Percentiles rank a stretch among this genome's conserved stretches.
Evolutionary conservation across 1,139 yeast species (phyloP).

Genomic region (Saccharomyces hybrid): DNA sequence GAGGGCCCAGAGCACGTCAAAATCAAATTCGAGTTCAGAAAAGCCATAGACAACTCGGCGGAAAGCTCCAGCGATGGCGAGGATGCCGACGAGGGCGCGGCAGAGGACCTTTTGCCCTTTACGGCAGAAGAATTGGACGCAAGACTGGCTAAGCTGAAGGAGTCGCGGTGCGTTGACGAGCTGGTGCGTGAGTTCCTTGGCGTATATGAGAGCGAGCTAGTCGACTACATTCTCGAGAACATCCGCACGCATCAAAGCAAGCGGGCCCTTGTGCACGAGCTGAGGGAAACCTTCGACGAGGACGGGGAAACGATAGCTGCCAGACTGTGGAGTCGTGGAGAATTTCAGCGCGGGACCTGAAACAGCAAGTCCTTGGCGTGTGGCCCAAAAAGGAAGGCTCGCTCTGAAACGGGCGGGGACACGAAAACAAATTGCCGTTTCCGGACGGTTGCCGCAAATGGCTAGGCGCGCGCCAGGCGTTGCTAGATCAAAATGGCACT

Average conservation of each 20-base stretch:
- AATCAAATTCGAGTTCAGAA: conserved; percentile 22
- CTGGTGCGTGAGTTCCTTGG: conserved; percentile 29
- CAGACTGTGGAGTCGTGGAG: conserved; percentile 21
- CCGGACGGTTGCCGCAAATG: neutral
- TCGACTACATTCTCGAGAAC: conserved; percentile 28
- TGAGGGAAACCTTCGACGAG: conserved; percentile 30
- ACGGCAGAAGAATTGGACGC: conserved; percentile 13
- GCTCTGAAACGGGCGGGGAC: conserved; percentile 1
- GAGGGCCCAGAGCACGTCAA: conserved; percentile 10
- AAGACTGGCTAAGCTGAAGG: conserved; percentile 13
- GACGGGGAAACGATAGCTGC: conserved; percentile 26
- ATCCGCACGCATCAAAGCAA: conserved; percentile 22
- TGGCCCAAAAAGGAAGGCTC: neutral
- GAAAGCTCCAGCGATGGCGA: conserved; percentile 2
- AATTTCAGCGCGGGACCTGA: conserved; percentile 1
- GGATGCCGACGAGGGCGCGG: neutral
- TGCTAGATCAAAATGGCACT: neutral
- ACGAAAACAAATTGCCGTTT: neutral
- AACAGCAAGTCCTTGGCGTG: neutral
- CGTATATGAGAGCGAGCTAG: conserved; percentile 29
- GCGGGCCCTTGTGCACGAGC: conserved; percentile 20
- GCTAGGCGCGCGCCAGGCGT: neutral
- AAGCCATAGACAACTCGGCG: conserved; percentile 16
- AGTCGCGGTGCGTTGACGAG: conserved; percentile 23
- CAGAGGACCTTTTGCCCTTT: conserved; percentile 10